Evolutionary conservation across 2,329 filamentous ascomycete species (phyloP), one percentile per base, ranked within the genome.

Genomic region (Chrysoporthe cubensis): DNA sequence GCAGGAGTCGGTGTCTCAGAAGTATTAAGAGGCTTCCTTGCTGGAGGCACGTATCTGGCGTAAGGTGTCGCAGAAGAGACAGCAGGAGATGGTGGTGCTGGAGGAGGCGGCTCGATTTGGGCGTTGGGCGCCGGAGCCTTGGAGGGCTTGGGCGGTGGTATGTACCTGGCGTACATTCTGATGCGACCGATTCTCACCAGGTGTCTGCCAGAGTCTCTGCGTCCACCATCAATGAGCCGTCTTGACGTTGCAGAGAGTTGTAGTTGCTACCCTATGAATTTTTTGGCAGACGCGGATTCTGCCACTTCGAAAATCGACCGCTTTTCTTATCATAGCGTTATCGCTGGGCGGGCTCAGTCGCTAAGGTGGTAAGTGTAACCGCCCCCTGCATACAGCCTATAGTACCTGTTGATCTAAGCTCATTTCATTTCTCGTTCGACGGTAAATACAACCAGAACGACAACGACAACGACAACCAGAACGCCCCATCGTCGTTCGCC

Each of bases 111-210:
- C 61, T 56, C 52, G 64, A 48, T n/a, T 50, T 65, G 26, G 42
- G 67, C 62, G 56, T 70, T 58, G 16, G 56, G n/a, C 50, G 70
- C 68, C 50, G 61, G 65, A 14, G 74, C 69, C 71, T 78, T 78
- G 1, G 76, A 67, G 13, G 77, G 76, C 71, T 78, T 79, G 1
- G 76, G 68, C 7, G 78, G 76, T 32, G 77, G 77, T 0, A 80
- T 74, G 65, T 80, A 80, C 71, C 79, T 74, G 18, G 75, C 76
- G 70, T 80, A 80, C 73, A 76, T 74, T 0, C 14, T 72, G 62
- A 44, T 1, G 13, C 2, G 16, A 8, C 9, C 32, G n/a, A 18
- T 21, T 7, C 8, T 21, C 5, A 1, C 16, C 37, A 18, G 34
- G 5, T 8, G n/a, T 37, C 18, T 48, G 14, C 14, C 5, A n/a